Evolutionary conservation across 2,329 filamentous ascomycete genomes (phyloP), one percentile per base, ranked within the genome.

Genomic region (Penicillium sp.): DNA sequence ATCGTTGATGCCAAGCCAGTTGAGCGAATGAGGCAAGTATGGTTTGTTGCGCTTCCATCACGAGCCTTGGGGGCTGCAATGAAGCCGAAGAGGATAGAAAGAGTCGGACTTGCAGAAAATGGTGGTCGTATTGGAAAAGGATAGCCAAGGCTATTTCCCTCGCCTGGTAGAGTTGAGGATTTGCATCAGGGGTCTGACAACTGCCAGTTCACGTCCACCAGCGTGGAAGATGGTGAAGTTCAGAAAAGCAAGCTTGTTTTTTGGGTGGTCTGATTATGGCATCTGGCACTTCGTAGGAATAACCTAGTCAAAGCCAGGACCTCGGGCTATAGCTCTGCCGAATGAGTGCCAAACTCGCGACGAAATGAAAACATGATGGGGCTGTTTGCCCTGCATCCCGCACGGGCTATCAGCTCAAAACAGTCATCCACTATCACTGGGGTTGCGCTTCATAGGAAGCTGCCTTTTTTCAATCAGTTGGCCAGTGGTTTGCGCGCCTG

Each of bases 401-500:
- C n/a, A n/a, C n/a, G n/a, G n/a, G n/a, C n/a, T n/a, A n/a, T n/a
- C 24, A 27, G 10, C 30, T 33, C 12, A 5, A n/a, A 15, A 33
- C 9, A 17, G 30, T 9, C 13, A 17, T 33, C 4, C n/a, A 33
- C n/a, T 3, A 33, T 17, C 30, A 30, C 9, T 33, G 30, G 9
- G 15, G 9, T 33, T 26, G 23, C 20, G 6, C 4, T 17, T 23
- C 23, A 37, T 3, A 20, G 7, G 10, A 24, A 13, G 4, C 7
- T 18, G 24, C 23, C 15, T 20, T 15, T 1, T 29, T 37, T 15
- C 8, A 17, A 30, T 44, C 51, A 62, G 30, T 51, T 52, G 23
- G 54, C 54, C n/a, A 55, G 18, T 3, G 73, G 73, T 51, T 71
- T 75, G 42, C 70, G 68, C 39, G 72, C 73, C 46, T 74, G 73